Percentiles rank a stretch among this genome's conserved stretches.
Evolutionary conservation across 441 rosid species (phyloP).

Genomic region (Arabidopsis lyrata): DNA sequence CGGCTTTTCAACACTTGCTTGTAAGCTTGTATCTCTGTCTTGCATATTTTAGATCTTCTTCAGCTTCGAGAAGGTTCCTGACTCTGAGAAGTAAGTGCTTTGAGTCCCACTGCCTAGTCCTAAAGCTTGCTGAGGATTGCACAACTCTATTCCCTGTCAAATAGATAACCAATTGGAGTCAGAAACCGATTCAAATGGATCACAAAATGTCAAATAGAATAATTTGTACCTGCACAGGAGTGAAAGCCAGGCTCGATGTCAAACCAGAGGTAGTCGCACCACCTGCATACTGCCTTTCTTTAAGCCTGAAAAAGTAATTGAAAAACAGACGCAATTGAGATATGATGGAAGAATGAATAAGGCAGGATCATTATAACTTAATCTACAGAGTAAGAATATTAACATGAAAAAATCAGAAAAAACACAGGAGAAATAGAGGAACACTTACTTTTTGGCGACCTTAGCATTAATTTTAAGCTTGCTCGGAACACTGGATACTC

Average conservation of each 20-base stretch:
- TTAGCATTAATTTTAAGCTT: conserved; percentile 92
- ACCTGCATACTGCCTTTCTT: conserved; percentile 61
- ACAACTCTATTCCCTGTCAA: conserved; percentile 83
- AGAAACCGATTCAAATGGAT: not conserved
- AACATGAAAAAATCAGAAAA: not conserved
- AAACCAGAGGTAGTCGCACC: conserved; percentile 92
- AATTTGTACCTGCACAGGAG: conserved; percentile 84
- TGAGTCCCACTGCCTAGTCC: conserved; percentile 90
- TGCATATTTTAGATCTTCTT: conserved; percentile 60
- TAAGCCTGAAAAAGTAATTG: conserved; percentile 42
- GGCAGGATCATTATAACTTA: not conserved
- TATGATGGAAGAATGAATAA: conserved; percentile 8
- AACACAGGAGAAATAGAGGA: not conserved
- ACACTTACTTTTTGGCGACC: conserved; percentile 84
- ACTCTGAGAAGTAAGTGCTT: conserved; percentile 95
- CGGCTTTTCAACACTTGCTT: conserved; percentile 2
- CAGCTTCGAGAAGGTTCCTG: conserved; percentile 89
- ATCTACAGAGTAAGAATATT: not conserved
- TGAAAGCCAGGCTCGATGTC: conserved; percentile 94
- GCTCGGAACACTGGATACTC: conserved; percentile 84
- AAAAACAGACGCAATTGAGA: conserved; percentile 8
- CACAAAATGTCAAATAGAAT: conserved; percentile 1
- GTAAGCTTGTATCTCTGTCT: not conserved
- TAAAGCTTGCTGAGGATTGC: conserved; percentile 92
- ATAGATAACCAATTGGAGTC: conserved; percentile 4